A percentile compares a stretch with the other conserved stretches of the same genome.
Evolutionary conservation across 192 early-diverging fungal species (phyloP).

Genomic region (Linnemannia schmuckeri): DNA sequence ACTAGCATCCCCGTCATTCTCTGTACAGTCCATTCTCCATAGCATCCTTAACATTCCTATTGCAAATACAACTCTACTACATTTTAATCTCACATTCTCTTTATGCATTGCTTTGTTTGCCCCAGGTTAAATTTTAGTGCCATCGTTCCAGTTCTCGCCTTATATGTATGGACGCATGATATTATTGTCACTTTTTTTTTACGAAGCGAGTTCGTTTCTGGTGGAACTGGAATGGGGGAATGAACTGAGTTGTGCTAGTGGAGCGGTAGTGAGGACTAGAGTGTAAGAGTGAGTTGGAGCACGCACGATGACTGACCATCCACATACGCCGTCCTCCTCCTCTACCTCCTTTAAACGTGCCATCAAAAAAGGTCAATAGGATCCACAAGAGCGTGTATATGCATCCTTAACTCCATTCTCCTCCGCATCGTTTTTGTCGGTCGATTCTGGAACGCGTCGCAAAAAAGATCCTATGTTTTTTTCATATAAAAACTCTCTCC

Average conservation of each 20-base stretch:
- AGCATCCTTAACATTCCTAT: slow-evolving; percentile 31
- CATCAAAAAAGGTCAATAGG: background rate
- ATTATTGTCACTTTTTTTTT: background rate
- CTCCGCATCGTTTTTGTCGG: background rate
- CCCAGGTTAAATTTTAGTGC: background rate
- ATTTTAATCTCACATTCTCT: background rate
- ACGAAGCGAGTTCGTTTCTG: background rate
- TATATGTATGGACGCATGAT: background rate
- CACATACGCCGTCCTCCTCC: background rate
- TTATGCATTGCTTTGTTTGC: background rate
- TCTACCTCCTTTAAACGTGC: background rate
- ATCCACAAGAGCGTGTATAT: background rate
- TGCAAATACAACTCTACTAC: background rate
- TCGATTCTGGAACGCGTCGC: slow-evolving; percentile 15
- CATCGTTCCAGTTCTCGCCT: background rate
- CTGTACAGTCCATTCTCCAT: slow-evolving; percentile 28
- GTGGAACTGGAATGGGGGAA: background rate
- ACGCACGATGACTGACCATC: no score
- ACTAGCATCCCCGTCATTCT: background rate
- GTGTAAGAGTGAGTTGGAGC: background rate
- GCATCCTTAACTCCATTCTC: background rate
- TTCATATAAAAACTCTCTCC: background rate
- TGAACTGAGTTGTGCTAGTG: background rate
- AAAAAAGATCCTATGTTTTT: background rate
- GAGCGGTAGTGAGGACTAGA: background rate